Evolutionary conservation across 495 filamentous ascomycete genomes (phyloP), one percentile per base, ranked within the genome.

Genomic region (Talaromyces stipitatus): DNA sequence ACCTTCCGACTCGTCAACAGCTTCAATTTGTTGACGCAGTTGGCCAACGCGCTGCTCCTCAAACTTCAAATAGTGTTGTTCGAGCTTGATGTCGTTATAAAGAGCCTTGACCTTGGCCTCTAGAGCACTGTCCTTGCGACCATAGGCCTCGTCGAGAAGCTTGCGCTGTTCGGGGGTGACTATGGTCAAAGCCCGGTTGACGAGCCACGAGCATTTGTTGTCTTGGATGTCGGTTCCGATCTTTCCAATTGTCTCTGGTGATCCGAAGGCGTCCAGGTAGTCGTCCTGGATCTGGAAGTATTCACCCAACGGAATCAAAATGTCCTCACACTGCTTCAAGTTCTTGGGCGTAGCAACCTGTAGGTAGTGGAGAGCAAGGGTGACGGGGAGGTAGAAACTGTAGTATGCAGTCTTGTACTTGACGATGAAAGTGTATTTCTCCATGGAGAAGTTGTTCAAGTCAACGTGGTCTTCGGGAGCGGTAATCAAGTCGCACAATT

Each of bases 221-320:
- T 98, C 94, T 77, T 90, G 82, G 68, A 98, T 98, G 66, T 98
- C 94, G 58, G 95, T 98, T 54, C 94, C 94, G 61, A 98, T 95
- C 83, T 98, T 98, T 66, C 94, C 94, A 65, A 98, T 94, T 89
- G 95, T 81, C 29, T 88, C 84, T 23, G 94, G 91, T 63, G 91
- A 85, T 60, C 94, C 95, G 62, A 91, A 98, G 72, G 90, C 92
- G 78, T 98, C 95, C 41, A 98, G 88, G 78, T 92, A 98, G 80
- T 98, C 95, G 67, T 98, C 94, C 73, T 97, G 94, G 61, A 95
- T 82, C 72, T 98, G 94, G 83, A 98, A 98, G 79, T 97, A 98
- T 74, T 97, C 91, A 62, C 94, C 94, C 67, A 97, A 85, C n/a
- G 94, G 92, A 66, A 98, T 96, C 54, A 98, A 82, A 67, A 98